Evolutionary conservation across 1,284 basidiomycete species (phyloP).

Genomic region (Cryptococcus hybrid): DNA sequence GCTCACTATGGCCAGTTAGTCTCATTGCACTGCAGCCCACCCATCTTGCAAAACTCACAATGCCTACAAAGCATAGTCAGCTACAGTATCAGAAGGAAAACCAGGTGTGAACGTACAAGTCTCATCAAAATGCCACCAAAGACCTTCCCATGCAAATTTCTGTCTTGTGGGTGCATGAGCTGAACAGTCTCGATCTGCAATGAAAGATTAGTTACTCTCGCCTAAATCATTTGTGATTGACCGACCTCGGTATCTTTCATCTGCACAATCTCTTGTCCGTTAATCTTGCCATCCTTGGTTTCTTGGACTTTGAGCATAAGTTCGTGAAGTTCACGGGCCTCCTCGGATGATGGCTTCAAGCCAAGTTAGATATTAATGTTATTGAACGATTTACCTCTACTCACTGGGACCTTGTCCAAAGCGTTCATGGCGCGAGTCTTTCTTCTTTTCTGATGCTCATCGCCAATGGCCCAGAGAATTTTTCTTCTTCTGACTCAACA

Average conservation of each 20-base stretch:
- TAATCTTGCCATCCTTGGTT: slow-evolving; percentile 18
- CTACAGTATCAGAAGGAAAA: neutral
- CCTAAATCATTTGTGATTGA: neutral
- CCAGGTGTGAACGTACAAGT: slow-evolving; percentile 52
- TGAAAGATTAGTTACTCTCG: neutral
- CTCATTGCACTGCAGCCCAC: neutral
- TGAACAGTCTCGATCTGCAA: slow-evolving; percentile 29
- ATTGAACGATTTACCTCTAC: slow-evolving; percentile 2
- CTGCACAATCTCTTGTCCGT: slow-evolving; percentile 39
- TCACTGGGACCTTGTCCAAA: slow-evolving; percentile 62
- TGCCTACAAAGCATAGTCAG: slow-evolving; percentile 10
- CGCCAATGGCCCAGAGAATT: slow-evolving; percentile 63
- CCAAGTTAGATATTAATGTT: neutral
- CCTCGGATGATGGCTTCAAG: slow-evolving; percentile 59
- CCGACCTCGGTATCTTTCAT: slow-evolving; percentile 46
- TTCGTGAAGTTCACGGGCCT: slow-evolving; percentile 65
- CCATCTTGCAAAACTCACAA: slow-evolving; percentile 16
- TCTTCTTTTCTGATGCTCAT: slow-evolving; percentile 61
- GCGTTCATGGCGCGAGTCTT: slow-evolving; percentile 58
- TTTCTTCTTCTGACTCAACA: slow-evolving; percentile 64
- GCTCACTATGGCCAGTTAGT: slow-evolving; percentile 51
- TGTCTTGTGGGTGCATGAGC: slow-evolving; percentile 80
- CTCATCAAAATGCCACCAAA: slow-evolving; percentile 70
- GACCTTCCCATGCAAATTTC: slow-evolving; percentile 78
- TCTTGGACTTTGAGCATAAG: slow-evolving; percentile 61